Percentiles rank a stretch among this genome's conserved stretches.
Evolutionary conservation across 306 rosid species (phyloP).

Genomic region (Glycine soja): DNA sequence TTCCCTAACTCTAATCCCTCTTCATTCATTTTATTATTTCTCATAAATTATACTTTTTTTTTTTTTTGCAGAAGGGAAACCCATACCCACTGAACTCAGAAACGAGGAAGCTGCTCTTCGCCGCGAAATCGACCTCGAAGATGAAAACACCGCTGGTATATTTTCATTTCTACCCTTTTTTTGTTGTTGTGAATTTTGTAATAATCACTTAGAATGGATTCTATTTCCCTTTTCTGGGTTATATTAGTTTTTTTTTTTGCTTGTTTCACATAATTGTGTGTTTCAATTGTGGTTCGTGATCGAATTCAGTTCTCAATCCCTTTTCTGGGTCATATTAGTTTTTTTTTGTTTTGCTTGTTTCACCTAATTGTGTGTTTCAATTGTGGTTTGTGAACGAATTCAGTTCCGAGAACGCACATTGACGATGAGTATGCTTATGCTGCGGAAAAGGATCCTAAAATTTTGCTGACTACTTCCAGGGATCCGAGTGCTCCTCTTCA

Average conservation of each 20-base stretch:
- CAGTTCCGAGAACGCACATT: slow-evolving; percentile 82
- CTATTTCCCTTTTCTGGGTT: no score
- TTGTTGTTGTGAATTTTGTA: not conserved
- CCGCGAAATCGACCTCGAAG: slow-evolving; percentile 83
- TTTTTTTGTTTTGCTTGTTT: not conserved
- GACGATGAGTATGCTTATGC: slow-evolving; percentile 93
- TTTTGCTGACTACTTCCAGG: slow-evolving; percentile 88
- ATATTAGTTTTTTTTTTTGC: no score
- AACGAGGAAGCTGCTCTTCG: slow-evolving; percentile 92
- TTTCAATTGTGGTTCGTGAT: no score
- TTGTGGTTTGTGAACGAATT: slow-evolving; percentile 22
- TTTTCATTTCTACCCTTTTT: not conserved
- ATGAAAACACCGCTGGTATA: slow-evolving; percentile 77
- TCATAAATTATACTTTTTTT: not conserved
- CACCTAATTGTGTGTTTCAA: slow-evolving; percentile 6
- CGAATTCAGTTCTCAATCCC: not conserved
- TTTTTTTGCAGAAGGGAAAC: slow-evolving; percentile 74
- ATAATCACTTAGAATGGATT: no score
- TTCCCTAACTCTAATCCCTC: no score
- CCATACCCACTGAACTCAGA: slow-evolving; percentile 89
- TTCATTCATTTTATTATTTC: no score
- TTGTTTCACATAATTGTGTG: no score
- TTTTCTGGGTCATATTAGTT: not conserved
- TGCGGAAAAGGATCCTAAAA: slow-evolving; percentile 79
- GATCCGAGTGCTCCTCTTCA: slow-evolving; percentile 90